These are phyloP conservation scores for Mediolabrus comicus DNA, from an alignment of 108 stramenopile genomes.

Conservation along the genomic window DNA sequence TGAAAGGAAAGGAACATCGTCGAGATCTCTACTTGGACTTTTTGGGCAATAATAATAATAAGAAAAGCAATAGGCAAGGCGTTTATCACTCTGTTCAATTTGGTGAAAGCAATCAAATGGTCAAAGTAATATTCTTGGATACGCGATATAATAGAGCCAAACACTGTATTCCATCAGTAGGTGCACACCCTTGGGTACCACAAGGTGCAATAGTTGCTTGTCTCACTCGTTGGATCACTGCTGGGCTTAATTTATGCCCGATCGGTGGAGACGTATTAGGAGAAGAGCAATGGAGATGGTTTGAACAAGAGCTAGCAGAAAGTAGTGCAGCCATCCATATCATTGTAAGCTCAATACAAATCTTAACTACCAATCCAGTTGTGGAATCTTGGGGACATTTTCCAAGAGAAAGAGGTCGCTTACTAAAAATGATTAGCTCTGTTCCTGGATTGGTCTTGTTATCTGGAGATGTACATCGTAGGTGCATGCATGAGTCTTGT, in stretches of 20 bases:
- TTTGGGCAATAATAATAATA: conserved; percentile 41
- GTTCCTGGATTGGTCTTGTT: conserved; percentile 29
- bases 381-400: conserved; percentile 91
- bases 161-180: conserved; percentile 76
- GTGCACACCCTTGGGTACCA: conserved; percentile 35
- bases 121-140: conserved; percentile 79
- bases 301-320: conserved; percentile 52
- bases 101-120: conserved; percentile 27
- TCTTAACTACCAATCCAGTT: conserved; percentile 81
- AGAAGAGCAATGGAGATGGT: conserved; percentile 85
- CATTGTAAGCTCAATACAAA: conserved; percentile 79
- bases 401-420: conserved; percentile 59
- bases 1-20: conserved; percentile 53
- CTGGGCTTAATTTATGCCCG: conserved; percentile 51
- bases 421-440: conserved; percentile 54
- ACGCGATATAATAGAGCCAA: conserved; percentile 75
- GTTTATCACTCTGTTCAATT: conserved; percentile 66
- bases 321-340: conserved; percentile 56
- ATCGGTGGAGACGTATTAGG: conserved; percentile 58
- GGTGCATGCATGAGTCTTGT: too few relatives aligned
- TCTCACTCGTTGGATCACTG: conserved; percentile 71
- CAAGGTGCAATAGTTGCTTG: conserved; percentile 62
- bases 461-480: conserved; percentile 90
- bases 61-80: conserved; percentile 41
- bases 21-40: conserved; percentile 71